Evolutionary conservation across 768 basidiomycete genomes (phyloP).

Genomic region (Omphalotus guepiniiformis): DNA sequence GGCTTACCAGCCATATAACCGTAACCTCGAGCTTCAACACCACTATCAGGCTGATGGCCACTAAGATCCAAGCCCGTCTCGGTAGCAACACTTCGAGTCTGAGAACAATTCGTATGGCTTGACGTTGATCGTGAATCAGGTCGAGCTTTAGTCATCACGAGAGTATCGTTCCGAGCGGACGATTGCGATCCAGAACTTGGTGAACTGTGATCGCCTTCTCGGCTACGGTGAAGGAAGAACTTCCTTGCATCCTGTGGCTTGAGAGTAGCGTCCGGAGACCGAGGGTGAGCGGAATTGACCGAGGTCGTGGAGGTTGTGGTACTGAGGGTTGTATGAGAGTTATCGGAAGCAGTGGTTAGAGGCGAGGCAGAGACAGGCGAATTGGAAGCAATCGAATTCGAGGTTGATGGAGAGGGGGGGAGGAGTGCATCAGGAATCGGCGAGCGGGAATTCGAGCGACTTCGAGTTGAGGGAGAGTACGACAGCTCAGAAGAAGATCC

Average conservation of each 20-base stretch:
- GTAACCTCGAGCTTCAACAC: too few relatives aligned
- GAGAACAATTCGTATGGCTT: not conserved
- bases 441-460: too few relatives aligned
- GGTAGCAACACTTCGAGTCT: not conserved
- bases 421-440: not conserved
- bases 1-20: too few relatives aligned
- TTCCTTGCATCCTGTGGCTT: constrained; percentile 6
- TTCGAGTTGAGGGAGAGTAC: too few relatives aligned
- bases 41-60: too few relatives aligned
- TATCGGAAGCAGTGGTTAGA: constrained; percentile 1
- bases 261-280: constrained; percentile 3
- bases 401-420: constrained; percentile 2
- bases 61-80: not conserved
- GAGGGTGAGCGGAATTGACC: constrained; percentile 2
- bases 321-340: constrained; percentile 2
- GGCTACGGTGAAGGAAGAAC: constrained; percentile 3
- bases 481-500: too few relatives aligned
- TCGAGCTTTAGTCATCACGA: not conserved
- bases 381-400: constrained; percentile 1
- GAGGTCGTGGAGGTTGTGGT: constrained; percentile 4
- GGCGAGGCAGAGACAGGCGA: constrained; percentile 6
- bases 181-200: constrained; percentile 1
- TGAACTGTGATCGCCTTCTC: constrained; percentile 4
- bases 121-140: not conserved
- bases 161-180: not conserved